Evolutionary conservation across 164 flowering plant genomes (phyloP), one percentile per base, ranked within the genome.

Genomic region (Aristolochia californica): DNA sequence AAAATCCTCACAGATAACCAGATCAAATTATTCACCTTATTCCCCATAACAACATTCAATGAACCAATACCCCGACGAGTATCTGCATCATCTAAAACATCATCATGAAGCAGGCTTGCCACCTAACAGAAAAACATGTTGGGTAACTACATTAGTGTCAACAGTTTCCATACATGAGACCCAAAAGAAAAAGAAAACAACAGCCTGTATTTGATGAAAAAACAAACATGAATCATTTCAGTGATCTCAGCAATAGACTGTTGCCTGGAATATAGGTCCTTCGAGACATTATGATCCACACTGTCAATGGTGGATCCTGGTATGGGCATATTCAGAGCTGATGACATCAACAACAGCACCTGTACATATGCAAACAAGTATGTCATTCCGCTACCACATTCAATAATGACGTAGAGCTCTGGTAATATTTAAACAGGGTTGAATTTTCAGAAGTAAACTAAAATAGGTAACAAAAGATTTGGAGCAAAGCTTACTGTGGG

Each of bases 81-180:
- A 25, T 83, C 91, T 47, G 99, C 97, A 72, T 93, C 99, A 83
- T 93, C 99, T 71, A 89, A 70, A 58, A 93, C 97, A 75, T 89
- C 97, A 75, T 93, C 99, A 71, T 93, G 99, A 56, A 89, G 91
- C 70, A 89, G 99, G 72, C 97, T 93, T 47, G 99, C 99, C 64
- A 93, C 96, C 99, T 93, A 23, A 5, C 17, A 49, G 10, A 59
- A 18, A 40, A 49, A 50, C n/a, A 38, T 17, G 34, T 4, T n/a
- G n/a, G n/a, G n/a, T 45, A 7, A 21, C 14, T 47, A 10, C 48
- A 57, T 45, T 18, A 17, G 24, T 18, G 55, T 16, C 20, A 53
- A 53, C 40, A 16, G 15, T 34, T 34, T 7, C 2, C 30, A 28
- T 34, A 34, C 40, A 8, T 34, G 40, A 34, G 40, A 34, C 10